Base-by-base conservation (phyloP, 192 early-diverging fungal species). In the Oehlia diaphana region DNA sequence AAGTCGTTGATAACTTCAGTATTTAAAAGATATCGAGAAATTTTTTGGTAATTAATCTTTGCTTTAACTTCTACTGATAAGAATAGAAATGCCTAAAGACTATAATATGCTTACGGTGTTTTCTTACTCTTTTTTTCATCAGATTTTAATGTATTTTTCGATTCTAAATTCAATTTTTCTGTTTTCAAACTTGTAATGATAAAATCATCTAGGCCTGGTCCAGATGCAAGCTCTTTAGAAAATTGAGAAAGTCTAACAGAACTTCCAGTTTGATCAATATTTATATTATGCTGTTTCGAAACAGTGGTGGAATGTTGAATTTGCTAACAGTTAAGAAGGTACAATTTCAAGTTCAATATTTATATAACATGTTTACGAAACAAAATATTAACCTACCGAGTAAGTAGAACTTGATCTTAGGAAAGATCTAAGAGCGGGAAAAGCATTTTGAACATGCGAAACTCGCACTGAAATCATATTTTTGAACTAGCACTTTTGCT, bases 1-100 rank as follows among this genome's bases (percentile, higher is more conserved):
- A 61, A 99, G 89, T 49, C 92, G 87, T 75, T 86, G 82, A 79
- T 92, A 86, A 72, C 86, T 90, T 42, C 79, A 81, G 61, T 44
- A 33, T 66, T 66, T 4, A 21, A n/a, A 28, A 65, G 64, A 65
- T 4, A 23, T 28, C 13, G 5, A 12, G 33, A 33, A 35, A 10
- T 33, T 10, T 33, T 28, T 33, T 33, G 65, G 7, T 67, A 13
- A 16, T 31, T 16, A 16, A 67, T 67, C 10, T 33, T 26, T 14
- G 31, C 1, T 31, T 31, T 31, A 2, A 37, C 35, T 21, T 14
- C 26, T 3, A 31, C 8, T 16, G 2, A 67, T 33, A 10, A 67
- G 65, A 67, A 67, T 26, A 67, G 21, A 67, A 21, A 2, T 33
- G 33, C 10, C 16, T 26, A 35, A 35, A 66, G 9, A 26, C 6